A percentile compares a stretch with the other conserved stretches of the same genome.
Conservation (phyloP, 2,329 filamentous ascomycete genomes). For the Sporothrix curviconia region DNA sequence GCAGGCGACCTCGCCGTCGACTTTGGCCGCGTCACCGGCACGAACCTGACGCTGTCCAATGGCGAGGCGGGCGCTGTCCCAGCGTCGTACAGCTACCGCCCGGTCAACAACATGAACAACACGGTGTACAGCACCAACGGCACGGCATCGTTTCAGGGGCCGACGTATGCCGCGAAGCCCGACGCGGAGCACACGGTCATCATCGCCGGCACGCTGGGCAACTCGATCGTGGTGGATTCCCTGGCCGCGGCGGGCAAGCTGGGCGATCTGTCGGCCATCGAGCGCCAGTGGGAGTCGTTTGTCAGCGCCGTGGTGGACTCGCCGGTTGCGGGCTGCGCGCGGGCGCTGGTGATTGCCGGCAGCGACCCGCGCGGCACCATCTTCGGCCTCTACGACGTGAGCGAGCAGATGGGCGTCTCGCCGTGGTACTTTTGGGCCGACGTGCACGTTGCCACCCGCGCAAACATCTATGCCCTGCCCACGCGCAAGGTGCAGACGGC, state of each 20-base stretch:
- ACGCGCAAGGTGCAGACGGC: slow-evolving; percentile 50
- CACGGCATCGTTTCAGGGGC: slow-evolving; percentile 38
- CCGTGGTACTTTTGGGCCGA: slow-evolving; percentile 67
- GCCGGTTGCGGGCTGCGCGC: slow-evolving; percentile 48
- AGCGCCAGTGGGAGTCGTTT: slow-evolving; percentile 66
- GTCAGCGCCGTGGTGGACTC: slow-evolving; percentile 50
- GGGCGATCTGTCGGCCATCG: slow-evolving; percentile 45
- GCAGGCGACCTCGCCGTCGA: slow-evolving; percentile 61
- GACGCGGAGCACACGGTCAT: slow-evolving; percentile 49
- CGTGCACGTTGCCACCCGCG: slow-evolving; percentile 41
- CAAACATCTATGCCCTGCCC: slow-evolving; percentile 49
- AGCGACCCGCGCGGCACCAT: slow-evolving; percentile 61
- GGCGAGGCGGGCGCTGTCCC: slow-evolving; percentile 32
- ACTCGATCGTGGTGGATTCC: slow-evolving; percentile 54
- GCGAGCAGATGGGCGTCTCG: slow-evolving; percentile 66
- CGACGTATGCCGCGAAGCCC: slow-evolving; percentile 35
- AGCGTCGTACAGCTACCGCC: slow-evolving; percentile 36
- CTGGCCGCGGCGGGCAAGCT: slow-evolving; percentile 51
- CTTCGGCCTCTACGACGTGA: slow-evolving; percentile 64
- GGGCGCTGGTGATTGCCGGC: slow-evolving; percentile 61
- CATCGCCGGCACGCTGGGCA: slow-evolving; percentile 62
- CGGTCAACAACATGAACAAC: slow-evolving; percentile 41
- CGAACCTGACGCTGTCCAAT: slow-evolving; percentile 54
- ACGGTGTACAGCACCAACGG: slow-evolving; percentile 40
- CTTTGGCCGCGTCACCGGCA: slow-evolving; percentile 64